phyloP scores from a whole-genome alignment of 768 basidiomycete species.

The Sistotremastrum suecicum region DNA sequence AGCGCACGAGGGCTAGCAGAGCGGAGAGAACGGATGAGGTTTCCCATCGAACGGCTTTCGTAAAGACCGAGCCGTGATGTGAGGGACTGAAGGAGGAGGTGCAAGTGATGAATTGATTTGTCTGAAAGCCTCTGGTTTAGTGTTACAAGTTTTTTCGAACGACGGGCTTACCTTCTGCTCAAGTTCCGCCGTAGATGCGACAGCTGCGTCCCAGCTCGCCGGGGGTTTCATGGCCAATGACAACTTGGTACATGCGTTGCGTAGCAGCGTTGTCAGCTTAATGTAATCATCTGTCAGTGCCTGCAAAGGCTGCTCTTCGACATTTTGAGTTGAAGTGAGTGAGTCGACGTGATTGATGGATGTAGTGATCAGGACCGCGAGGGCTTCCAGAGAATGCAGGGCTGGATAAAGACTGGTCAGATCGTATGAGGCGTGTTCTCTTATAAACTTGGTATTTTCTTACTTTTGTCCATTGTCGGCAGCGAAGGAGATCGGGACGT shows the following conservation, averaged over 20 bases:
- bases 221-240: constrained; percentile 47
- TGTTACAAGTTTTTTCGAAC: no score
- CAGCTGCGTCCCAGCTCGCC: constrained; percentile 36
- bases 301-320: constrained; percentile 16
- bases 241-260: constrained; percentile 43
- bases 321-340: constrained; percentile 9
- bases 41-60: constrained; percentile 27
- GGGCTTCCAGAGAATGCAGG: no score
- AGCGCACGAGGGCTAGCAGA: constrained; percentile 28
- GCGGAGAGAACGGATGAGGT: constrained; percentile 30
- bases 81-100: constrained; percentile 25
- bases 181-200: constrained; percentile 39
- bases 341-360: constrained; percentile 3
- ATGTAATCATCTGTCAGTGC: constrained; percentile 41
- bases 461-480: no score
- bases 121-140: constrained; percentile 11
- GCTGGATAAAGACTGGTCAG: no score
- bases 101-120: constrained; percentile 39
- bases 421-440: no score
- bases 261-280: constrained; percentile 43
- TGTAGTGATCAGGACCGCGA: neutral
- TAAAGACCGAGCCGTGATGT: constrained; percentile 32
- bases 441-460: no score
- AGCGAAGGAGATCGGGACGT: no score
- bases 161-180: no score